Conservation (phyloP, 2,329 filamentous ascomycete genomes). For the Colletotrichum magnum region DNA sequence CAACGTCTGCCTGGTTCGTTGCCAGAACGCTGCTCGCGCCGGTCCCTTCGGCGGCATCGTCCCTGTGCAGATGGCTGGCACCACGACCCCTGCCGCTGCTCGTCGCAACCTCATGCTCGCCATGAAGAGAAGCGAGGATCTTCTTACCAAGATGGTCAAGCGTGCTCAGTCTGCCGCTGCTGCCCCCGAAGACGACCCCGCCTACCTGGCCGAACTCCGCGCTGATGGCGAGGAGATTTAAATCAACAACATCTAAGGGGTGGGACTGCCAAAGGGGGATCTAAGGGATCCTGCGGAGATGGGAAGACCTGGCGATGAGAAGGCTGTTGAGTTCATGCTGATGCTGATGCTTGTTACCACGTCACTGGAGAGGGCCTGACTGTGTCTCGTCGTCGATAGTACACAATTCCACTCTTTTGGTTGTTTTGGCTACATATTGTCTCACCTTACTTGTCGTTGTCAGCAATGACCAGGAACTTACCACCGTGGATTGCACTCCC, state of each 20-base stretch:
- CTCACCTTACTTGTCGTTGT: not conserved
- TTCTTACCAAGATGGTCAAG: slow-evolving; percentile 42
- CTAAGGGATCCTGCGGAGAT: not conserved
- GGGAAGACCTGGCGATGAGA: slow-evolving; percentile 16
- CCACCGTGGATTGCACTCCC: too few species aligned
- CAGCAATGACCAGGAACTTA: too few species aligned
- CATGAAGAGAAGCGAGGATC: slow-evolving; percentile 45
- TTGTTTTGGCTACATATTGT: not conserved
- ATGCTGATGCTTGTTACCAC: slow-evolving; percentile 18
- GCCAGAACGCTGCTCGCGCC: slow-evolving; percentile 71
- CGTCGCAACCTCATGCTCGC: slow-evolving; percentile 46
- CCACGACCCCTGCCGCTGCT: slow-evolving; percentile 42
- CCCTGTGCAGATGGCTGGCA: slow-evolving; percentile 63
- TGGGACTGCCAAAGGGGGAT: not conserved
- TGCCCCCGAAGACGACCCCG: slow-evolving; percentile 36
- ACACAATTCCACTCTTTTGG: slow-evolving; percentile 30
- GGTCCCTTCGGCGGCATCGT: slow-evolving; percentile 75
- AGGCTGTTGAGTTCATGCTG: slow-evolving; percentile 28
- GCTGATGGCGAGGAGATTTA: slow-evolving; percentile 43
- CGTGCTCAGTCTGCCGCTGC: slow-evolving; percentile 40
- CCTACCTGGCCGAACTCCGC: slow-evolving; percentile 43
- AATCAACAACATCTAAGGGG: not conserved
- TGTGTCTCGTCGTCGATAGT: slow-evolving; percentile 34
- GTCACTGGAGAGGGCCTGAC: slow-evolving; percentile 26
- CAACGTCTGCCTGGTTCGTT: slow-evolving; percentile 74